Evolutionary conservation across 306 rosid genomes (phyloP).

Genomic region (Rosa lucieae): DNA sequence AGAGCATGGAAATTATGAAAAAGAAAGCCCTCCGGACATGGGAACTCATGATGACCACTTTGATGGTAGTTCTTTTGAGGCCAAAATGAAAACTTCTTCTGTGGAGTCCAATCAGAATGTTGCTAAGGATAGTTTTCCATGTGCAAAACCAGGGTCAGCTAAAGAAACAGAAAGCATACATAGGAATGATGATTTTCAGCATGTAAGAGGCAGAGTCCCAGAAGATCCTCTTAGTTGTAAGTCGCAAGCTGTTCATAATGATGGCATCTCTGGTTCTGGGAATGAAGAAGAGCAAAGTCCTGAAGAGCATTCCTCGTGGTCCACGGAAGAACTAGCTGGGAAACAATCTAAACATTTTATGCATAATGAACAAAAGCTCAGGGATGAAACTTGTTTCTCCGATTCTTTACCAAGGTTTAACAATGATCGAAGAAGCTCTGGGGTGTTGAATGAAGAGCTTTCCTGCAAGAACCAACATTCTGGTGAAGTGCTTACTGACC

Average conservation of each 20-base stretch:
- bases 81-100: conserved; percentile 22
- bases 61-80: conserved; percentile 19
- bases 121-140: conserved; percentile 17
- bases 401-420: conserved; percentile 12
- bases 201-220: conserved; percentile 24
- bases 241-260: conserved; percentile 15
- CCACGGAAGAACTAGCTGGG: conserved; percentile 30
- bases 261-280: conserved; percentile 24
- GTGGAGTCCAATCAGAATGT: conserved; percentile 32
- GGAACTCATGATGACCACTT: conserved; percentile 26
- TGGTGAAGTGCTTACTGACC: conserved; percentile 13
- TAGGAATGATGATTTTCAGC: conserved; percentile 21
- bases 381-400: conserved; percentile 7
- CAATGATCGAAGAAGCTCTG: neutral
- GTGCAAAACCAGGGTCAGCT: conserved; percentile 1
- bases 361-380: conserved; percentile 3
- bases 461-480: conserved; percentile 7
- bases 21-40: conserved; percentile 30
- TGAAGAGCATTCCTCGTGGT: conserved; percentile 24
- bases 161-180: conserved; percentile 22
- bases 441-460: neutral
- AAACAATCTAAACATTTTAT: conserved; percentile 22
- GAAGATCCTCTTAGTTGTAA: conserved; percentile 29
- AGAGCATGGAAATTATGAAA: conserved; percentile 30
- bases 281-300: conserved; percentile 18